Base-by-base conservation (phyloP, 179 eudicot genomes). In the Corrigiola litoralis region DNA sequence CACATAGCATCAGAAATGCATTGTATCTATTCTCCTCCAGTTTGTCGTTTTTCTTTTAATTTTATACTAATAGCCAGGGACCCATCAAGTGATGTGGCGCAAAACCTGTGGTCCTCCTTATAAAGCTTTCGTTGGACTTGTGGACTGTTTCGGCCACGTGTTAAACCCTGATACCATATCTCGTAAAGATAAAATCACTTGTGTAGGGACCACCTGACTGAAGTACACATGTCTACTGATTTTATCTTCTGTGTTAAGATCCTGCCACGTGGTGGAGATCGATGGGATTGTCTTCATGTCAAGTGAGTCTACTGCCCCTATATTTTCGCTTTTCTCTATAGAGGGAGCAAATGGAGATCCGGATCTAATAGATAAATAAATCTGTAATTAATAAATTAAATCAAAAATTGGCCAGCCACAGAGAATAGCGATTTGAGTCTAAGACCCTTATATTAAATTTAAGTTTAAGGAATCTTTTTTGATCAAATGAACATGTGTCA, bases 161-260 rank as follows among this genome's bases (percentile, higher is more conserved):
- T 45, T 70, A 27, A 20, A 13, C 9, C 9, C 6, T 27, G 2
- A 33, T 4, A 47, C 8, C 34, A n/a, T 61, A 68, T 31, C n/a
- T 29, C 31, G 16, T 18, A 25, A 17, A 24, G 49, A 63, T 60
- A 32, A 51, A 56, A 63, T 68, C 53, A 21, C 24, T 57, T 13
- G 4, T 13, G 73, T 74, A 57, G 78, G 77, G 4, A 17, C 73
- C 56, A 23, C 42, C 13, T 8, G 21, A 46, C 46, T 17, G 58
- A 31, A 48, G 69, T 74, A 57, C 67, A 71, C 74, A 74, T 74
- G 74, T 50, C 74, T 51, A 23, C 44, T 23, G 51, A 63, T 74
- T 65, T 44, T 46, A 40, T 45, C 29, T 56, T 47, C 9, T 49
- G 51, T 63, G 40, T 69, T 41, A 25, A 29, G 54, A 64, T 58